phyloP scores from a whole-genome alignment of 148 eudicot genomes.

The Persicaria tinctoria region DNA sequence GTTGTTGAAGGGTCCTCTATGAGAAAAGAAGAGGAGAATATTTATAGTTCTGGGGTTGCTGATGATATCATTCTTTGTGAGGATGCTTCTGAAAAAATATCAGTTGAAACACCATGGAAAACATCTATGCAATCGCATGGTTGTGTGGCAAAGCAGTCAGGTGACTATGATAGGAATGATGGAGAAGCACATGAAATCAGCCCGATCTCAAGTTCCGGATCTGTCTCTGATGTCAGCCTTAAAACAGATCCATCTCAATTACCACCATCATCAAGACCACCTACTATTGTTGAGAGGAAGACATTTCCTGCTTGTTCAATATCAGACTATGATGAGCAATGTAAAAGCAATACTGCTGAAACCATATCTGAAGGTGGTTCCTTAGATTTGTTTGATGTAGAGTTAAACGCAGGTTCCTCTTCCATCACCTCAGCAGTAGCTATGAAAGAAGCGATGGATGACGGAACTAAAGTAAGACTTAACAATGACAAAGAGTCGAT shows the following conservation, averaged over 20 bases:
- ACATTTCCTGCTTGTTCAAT: constrained; percentile 19
- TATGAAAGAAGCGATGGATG: constrained; percentile 62
- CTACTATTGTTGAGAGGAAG: constrained; percentile 29
- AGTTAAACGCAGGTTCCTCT: constrained; percentile 48
- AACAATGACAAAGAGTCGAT: constrained; percentile 46
- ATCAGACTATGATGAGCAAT: constrained; percentile 31
- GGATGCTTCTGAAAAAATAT: constrained; percentile 28
- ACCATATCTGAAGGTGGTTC: constrained; percentile 27
- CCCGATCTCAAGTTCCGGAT: constrained; percentile 26
- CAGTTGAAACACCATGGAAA: constrained; percentile 29
- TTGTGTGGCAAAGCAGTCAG: constrained; percentile 21
- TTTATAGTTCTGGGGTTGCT: constrained; percentile 18
- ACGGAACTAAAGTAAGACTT: constrained; percentile 56
- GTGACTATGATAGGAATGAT: constrained; percentile 22
- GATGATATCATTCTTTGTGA: constrained; percentile 27
- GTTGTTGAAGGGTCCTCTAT: constrained; percentile 33
- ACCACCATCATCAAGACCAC: constrained; percentile 59
- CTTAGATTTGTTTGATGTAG: constrained; percentile 66
- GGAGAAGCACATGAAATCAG: constrained; percentile 20
- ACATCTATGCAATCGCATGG: constrained; percentile 25
- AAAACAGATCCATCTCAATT: constrained; percentile 55
- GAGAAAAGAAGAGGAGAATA: constrained; percentile 25
- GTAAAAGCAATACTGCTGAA: constrained; percentile 40
- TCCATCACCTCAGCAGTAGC: constrained; percentile 45
- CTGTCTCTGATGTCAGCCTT: constrained; percentile 49